Conservation (phyloP, 305 asterid genomes). For the Nicotiana rustica region DNA sequence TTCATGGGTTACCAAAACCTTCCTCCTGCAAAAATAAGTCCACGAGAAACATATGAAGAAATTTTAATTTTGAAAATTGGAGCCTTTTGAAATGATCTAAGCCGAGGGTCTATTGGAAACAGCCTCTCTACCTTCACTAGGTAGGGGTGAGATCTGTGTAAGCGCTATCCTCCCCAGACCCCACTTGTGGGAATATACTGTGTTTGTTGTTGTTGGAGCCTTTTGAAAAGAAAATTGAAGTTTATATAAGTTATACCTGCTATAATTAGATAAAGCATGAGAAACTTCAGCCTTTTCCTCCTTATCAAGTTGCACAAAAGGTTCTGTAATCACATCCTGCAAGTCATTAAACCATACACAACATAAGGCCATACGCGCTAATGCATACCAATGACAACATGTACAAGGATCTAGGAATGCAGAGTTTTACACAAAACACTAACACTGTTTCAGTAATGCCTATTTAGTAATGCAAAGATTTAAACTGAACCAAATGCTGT, state of each 20-base stretch:
- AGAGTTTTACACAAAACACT: not conserved
- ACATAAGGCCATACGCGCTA: constrained; percentile 16
- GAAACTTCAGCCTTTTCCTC: constrained; percentile 62
- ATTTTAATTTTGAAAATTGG: constrained; percentile 8
- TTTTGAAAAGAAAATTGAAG: not conserved
- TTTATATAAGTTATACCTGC: constrained; percentile 50
- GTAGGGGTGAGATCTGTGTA: too few species aligned
- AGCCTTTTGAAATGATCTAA: not conserved
- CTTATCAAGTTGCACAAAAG: constrained; percentile 64
- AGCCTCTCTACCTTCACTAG: too few species aligned
- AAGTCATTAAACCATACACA: constrained; percentile 33
- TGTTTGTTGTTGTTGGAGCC: not conserved
- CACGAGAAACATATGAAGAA: not conserved
- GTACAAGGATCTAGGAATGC: not conserved
- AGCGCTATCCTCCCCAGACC: too few species aligned
- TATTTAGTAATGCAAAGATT: not conserved
- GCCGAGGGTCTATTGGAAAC: too few species aligned
- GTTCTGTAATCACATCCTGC: constrained; percentile 63
- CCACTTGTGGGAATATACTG: too few species aligned
- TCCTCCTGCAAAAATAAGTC: constrained; percentile 52
- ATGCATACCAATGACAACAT: constrained; percentile 32
- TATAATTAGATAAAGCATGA: constrained; percentile 48
- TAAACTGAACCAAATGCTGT: not conserved
- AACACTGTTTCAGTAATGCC: not conserved
- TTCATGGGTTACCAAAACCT: constrained; percentile 61